Evolutionary conservation across 1,139 yeast genomes (phyloP).

Genomic region (Pichia sp.): DNA sequence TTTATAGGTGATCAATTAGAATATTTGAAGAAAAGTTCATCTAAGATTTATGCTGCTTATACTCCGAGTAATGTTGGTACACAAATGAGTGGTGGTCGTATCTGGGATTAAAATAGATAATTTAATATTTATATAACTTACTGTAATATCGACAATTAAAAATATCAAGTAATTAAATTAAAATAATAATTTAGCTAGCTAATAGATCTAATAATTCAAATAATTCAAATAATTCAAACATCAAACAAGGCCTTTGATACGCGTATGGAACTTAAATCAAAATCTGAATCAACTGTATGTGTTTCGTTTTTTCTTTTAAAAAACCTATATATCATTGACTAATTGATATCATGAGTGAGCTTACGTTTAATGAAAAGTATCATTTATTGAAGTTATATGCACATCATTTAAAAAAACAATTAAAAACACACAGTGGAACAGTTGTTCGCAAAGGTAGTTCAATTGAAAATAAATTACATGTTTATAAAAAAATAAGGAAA

Average conservation of each 20-base stretch:
- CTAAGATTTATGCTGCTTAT: constrained; percentile 10
- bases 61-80: constrained; percentile 7
- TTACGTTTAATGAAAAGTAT: neutral
- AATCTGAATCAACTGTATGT: too few relatives aligned
- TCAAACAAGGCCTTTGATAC: too few relatives aligned
- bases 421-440: constrained; percentile 12
- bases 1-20: constrained; percentile 14
- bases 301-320: too few relatives aligned
- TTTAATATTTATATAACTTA: neutral
- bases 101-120: constrained; percentile 3
- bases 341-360: neutral
- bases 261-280: too few relatives aligned
- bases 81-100: constrained; percentile 15
- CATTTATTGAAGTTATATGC: constrained; percentile 4
- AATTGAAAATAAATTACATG: constrained; percentile 8
- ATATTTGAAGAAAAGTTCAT: constrained; percentile 12
- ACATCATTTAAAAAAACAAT: constrained; percentile 6
- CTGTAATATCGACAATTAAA: neutral
- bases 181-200: too few relatives aligned
- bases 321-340: too few relatives aligned
- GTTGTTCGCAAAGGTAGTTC: constrained; percentile 6
- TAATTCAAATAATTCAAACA: too few relatives aligned
- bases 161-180: too few relatives aligned
- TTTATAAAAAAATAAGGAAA: constrained; percentile 11
- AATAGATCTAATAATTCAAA: too few relatives aligned